Evolutionary conservation across 352 stramenopile genomes (phyloP), one percentile per base, ranked within the genome.

Genomic region (Globisporangium abappressorium): DNA sequence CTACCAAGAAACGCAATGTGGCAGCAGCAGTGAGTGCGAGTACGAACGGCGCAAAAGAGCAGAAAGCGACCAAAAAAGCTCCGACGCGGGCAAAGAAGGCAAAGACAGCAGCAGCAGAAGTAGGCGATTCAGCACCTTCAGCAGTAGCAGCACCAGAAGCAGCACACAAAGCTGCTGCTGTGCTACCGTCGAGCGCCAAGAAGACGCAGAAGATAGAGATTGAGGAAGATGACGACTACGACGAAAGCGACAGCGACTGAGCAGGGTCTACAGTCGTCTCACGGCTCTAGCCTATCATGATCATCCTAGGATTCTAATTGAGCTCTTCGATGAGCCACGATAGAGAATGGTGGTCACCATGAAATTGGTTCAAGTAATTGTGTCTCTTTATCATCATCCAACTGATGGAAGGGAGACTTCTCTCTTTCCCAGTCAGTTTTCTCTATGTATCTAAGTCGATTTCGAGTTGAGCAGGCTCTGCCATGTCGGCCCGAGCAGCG

Each of bases 181-280:
- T 20, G 28, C 28, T 30, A 1, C 18, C 55, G 3, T 9, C 55
- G 9, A 46, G 55, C 8, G 55, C 4, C 55, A 60, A 60, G 18
- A 60, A 30, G 30, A 18, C 30, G 2, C 28, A 60, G 18, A 20
- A 30, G 36, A 49, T 83, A 53, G 53, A 71, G 15, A 83, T 93
- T 56, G 75, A 86, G 30, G 82, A 93, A 56, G 85, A 93, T 62
- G 82, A 90, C 30, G 66, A 91, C 65, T 92, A 93, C 57, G 85
- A 93, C 54, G 83, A 87, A 59, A 93, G 85, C 61, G 85, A 91
- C 20, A 90, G 82, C 61, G 84, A 92, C 9, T 74, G 59, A 68
- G 79, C 57, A 78, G 84, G 84, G 15, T 20, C 15, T 22, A n/a
- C 63, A 43, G 64, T 7, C 11, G 33, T 24, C 20, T 9, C n/a